Percentiles rank a stretch among this genome's conserved stretches.
These are phyloP conservation scores for Penicillium sp. DNA, from an alignment of 2,329 filamentous ascomycete genomes.

Conservation along the genomic window DNA sequence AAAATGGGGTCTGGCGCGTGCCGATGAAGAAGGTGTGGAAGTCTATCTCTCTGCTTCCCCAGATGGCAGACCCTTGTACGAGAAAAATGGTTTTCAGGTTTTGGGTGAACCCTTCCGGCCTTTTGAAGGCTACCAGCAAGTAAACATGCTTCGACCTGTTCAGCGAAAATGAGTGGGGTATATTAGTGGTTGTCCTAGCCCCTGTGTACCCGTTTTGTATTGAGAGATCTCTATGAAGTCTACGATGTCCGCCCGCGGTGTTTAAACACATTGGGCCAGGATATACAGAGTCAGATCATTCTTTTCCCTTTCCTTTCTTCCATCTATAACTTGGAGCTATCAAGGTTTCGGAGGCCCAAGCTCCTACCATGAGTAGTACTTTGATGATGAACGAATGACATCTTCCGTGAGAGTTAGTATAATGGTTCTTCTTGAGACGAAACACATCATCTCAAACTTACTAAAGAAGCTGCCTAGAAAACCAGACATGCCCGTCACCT, in stretches of 20 bases:
- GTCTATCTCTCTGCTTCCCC: slow-evolving; percentile 40
- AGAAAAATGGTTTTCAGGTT: slow-evolving; percentile 41
- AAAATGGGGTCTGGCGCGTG: slow-evolving; percentile 39
- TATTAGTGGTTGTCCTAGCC: background rate
- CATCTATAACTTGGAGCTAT: background rate
- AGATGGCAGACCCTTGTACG: slow-evolving; percentile 39
- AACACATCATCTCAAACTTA: background rate
- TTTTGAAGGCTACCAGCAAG: slow-evolving; percentile 16
- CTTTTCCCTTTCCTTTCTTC: too few species aligned
- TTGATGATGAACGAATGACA: background rate
- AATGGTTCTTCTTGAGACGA: too few species aligned
- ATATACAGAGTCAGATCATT: background rate
- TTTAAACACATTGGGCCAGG: background rate
- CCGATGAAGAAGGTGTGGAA: slow-evolving; percentile 36
- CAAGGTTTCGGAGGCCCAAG: background rate
- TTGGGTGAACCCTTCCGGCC: slow-evolving; percentile 14
- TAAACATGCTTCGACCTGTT: slow-evolving; percentile 21
- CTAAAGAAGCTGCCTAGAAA: background rate
- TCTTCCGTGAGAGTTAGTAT: too few species aligned
- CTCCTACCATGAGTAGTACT: background rate
- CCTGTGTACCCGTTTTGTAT: too few species aligned
- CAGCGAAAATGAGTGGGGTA: background rate
- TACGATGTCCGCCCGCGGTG: background rate
- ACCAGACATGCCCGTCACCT: background rate
- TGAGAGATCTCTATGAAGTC: background rate